Evolutionary conservation across 257 asterid species (phyloP).

Genomic region (Solanum pinnatisectum): DNA sequence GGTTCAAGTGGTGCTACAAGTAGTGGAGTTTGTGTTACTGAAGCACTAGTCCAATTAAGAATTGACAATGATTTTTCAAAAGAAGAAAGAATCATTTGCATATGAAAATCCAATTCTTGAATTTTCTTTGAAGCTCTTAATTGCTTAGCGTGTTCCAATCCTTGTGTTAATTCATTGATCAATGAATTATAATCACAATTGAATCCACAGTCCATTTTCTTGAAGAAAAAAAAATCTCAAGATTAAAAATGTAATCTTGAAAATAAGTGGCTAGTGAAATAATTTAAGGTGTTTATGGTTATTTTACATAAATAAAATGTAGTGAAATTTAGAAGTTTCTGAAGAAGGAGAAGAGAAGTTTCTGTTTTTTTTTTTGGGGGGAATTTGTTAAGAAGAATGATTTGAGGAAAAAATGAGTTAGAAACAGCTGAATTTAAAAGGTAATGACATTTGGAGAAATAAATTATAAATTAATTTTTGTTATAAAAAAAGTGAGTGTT

Average conservation of each 20-base stretch:
- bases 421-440: constrained; percentile 31
- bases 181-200: constrained; percentile 36
- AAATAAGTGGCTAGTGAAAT: not conserved
- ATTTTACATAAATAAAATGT: not conserved
- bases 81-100: constrained; percentile 62
- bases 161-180: constrained; percentile 57
- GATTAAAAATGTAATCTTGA: not conserved
- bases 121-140: constrained; percentile 31
- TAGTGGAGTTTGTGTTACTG: constrained; percentile 17
- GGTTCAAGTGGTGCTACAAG: constrained; percentile 20
- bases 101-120: constrained; percentile 27
- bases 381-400: not conserved
- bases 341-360: not conserved
- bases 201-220: constrained; percentile 37
- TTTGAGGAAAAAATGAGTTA: constrained; percentile 8
- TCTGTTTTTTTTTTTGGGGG: not conserved
- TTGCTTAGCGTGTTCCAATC: constrained; percentile 70
- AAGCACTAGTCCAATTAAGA: constrained; percentile 40
- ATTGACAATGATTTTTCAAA: constrained; percentile 65
- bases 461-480: not conserved
- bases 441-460: constrained; percentile 24
- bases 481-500: not conserved
- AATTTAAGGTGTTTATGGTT: not conserved
- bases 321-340: not conserved
- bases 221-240: no score